Evolutionary conservation across 371 early-diverging fungal genomes (phyloP).

Genomic region (Funneliformis caledonium): DNA sequence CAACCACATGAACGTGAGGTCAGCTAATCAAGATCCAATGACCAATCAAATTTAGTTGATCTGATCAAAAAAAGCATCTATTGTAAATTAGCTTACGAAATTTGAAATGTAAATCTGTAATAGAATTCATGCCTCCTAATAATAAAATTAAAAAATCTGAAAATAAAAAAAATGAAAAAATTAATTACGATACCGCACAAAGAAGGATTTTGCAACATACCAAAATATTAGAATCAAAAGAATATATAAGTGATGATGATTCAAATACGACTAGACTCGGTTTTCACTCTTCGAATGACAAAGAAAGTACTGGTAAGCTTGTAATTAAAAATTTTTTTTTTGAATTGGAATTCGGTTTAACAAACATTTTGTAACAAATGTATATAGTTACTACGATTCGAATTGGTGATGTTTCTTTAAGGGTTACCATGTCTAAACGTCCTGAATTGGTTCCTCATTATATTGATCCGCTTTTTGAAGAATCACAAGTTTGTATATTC

Average conservation of each 20-base stretch:
- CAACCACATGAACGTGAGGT: too few species aligned
- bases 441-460: conserved; percentile 73
- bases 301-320: neutral
- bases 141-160: neutral
- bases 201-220: neutral
- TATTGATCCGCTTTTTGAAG: conserved; percentile 64
- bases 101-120: too few species aligned
- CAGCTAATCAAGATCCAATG: too few species aligned
- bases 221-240: neutral
- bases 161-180: neutral
- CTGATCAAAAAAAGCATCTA: too few species aligned
- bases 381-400: conserved; percentile 39
- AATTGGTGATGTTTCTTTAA: conserved; percentile 70
- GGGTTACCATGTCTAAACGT: conserved; percentile 56
- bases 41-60: too few species aligned
- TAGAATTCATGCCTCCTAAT: neutral
- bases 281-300: neutral
- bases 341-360: neutral
- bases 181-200: neutral
- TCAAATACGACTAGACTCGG: neutral
- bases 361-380: neutral
- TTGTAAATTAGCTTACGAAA: too few species aligned
- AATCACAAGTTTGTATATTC: conserved; percentile 60
- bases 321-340: neutral
- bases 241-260: neutral